These are phyloP conservation scores for Blumeria graminis DNA, from an alignment of 2,329 filamentous ascomycete species.

Conservation along the genomic window DNA sequence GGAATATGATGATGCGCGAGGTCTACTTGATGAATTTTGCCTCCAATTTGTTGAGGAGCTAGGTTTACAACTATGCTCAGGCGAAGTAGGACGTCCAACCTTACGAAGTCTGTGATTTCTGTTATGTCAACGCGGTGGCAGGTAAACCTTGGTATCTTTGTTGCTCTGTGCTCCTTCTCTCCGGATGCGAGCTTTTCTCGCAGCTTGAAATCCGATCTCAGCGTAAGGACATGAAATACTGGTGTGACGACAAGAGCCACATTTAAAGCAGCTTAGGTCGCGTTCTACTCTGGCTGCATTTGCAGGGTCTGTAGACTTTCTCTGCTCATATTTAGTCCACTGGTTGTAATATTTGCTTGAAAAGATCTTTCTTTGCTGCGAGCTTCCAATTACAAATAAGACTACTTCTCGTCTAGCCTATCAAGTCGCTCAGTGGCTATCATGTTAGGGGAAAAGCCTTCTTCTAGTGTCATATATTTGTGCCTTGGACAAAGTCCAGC, in stretches of 20 bases:
- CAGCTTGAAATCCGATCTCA: background rate
- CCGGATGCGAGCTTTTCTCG: background rate
- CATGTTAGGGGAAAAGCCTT: conserved; percentile 79
- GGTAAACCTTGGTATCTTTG: background rate
- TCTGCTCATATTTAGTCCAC: background rate
- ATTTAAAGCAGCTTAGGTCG: background rate
- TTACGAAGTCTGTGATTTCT: background rate
- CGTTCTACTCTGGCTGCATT: background rate
- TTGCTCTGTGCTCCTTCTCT: background rate
- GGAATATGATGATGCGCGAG: too few relatives aligned
- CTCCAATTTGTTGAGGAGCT: too few relatives aligned
- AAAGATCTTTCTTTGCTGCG: background rate
- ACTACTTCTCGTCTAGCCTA: background rate
- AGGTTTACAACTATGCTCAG: too few relatives aligned
- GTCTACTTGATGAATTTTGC: too few relatives aligned
- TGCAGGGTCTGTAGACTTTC: background rate
- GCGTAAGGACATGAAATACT: background rate
- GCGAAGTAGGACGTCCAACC: too few relatives aligned
- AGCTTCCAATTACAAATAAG: background rate
- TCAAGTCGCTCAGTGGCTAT: background rate
- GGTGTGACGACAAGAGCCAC: background rate
- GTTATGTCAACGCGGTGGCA: background rate
- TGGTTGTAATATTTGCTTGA: background rate
- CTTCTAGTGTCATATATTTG: background rate
- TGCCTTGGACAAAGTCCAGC: background rate